Conservation (phyloP, 768 basidiomycete species). For the Lyophyllum atratum region DNA sequence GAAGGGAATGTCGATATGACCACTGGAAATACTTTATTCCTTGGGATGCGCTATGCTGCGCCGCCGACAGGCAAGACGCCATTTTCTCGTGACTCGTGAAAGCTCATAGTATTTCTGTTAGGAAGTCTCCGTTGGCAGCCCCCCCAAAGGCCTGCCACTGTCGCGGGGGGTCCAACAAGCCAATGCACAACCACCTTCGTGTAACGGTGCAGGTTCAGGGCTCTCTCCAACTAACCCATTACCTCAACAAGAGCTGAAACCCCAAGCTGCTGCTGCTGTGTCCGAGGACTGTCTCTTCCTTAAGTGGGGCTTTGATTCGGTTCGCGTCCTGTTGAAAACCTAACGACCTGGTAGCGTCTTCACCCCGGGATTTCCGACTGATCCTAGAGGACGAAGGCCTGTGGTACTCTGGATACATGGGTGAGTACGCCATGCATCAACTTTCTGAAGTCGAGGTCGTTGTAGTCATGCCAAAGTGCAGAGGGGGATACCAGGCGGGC, state of each 20-base stretch:
- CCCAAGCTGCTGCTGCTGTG: conserved; percentile 2
- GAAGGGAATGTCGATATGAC: conserved; percentile 37
- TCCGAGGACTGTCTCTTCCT: conserved; percentile 45
- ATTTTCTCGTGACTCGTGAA: neutral
- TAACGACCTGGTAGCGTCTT: conserved; percentile 28
- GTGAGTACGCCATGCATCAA: conserved; percentile 17
- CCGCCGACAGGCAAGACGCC: conserved; percentile 41
- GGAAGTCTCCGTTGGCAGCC: conserved; percentile 36
- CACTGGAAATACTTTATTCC: conserved; percentile 36
- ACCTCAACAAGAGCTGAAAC: conserved; percentile 3
- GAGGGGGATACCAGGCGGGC: conserved; percentile 34
- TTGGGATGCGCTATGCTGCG: conserved; percentile 52
- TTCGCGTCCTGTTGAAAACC: neutral
- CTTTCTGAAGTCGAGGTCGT: neutral
- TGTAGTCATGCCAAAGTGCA: conserved; percentile 7
- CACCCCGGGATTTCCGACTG: conserved; percentile 31
- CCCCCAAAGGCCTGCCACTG: conserved; percentile 29
- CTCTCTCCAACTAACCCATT: conserved; percentile 33
- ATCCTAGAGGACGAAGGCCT: conserved; percentile 29
- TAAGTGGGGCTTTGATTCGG: conserved; percentile 31
- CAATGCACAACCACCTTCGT: conserved; percentile 29
- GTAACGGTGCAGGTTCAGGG: conserved; percentile 31
- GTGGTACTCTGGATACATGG: conserved; percentile 49
- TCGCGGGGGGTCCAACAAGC: conserved; percentile 32
- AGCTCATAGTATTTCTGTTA: no score